These are phyloP conservation scores for Mallotus repandus DNA, from an alignment of 441 rosid genomes.

Conservation along the genomic window DNA sequence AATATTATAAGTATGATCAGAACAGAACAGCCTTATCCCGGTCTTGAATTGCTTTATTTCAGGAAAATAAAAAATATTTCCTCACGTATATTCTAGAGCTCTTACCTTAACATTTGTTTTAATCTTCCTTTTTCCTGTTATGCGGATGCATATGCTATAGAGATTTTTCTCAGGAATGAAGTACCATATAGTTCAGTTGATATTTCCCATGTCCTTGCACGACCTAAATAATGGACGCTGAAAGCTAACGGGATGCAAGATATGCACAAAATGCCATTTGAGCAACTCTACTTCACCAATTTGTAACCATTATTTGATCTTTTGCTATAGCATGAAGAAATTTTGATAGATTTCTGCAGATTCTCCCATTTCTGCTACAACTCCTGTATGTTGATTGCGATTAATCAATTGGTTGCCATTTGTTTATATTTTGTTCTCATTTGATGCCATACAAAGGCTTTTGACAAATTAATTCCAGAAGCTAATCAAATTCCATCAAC, in stretches of 20 bases:
- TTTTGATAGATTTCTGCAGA: constrained; percentile 26
- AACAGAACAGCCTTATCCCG: too few species aligned
- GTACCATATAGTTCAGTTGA: neutral
- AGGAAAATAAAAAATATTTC: too few species aligned
- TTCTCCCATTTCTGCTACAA: neutral
- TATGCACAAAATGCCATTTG: neutral
- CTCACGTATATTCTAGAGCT: neutral
- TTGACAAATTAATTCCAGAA: neutral
- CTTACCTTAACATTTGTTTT: too few species aligned
- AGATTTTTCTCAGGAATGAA: neutral
- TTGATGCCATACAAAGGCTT: neutral
- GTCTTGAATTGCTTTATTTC: too few species aligned
- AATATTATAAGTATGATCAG: too few species aligned
- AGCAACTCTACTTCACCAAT: neutral
- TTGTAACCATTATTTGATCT: neutral
- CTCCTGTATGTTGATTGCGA: constrained; percentile 12
- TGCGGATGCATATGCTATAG: neutral
- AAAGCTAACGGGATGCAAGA: neutral
- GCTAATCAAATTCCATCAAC: too few species aligned
- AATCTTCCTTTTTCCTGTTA: too few species aligned
- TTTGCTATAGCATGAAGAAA: constrained; percentile 27
- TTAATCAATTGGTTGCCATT: constrained; percentile 6
- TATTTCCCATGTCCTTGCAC: neutral
- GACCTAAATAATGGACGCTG: constrained; percentile 15
- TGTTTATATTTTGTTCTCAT: neutral